Base-by-base conservation (phyloP, 306 rosid species). In the Ormosia semicastrata region DNA sequence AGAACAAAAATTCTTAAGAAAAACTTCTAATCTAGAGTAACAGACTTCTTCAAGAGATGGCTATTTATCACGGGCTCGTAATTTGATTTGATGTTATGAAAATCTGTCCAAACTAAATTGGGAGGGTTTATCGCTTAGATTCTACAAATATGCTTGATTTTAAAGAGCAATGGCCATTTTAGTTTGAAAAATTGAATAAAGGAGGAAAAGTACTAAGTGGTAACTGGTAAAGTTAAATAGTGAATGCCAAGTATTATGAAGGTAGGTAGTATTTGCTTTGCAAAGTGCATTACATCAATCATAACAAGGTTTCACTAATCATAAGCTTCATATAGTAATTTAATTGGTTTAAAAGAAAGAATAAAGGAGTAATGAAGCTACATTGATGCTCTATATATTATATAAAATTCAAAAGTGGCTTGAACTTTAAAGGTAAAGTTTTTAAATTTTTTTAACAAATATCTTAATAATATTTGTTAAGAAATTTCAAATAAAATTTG, bases 81-180 rank as follows among this genome's bases (percentile, higher is more conserved):
- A 8, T 53, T 66, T 29, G 40, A 66, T 18, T 34, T 36, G 30
- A 64, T 17, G 73, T 36, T 15, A 39, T 63, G 18, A 43, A 30
- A 29, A 60, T 46, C 14, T 3, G 41, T 41, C 18, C 15, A 62
- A 29, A 56, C 50, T 3, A 52, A 34, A 0, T 53, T 17, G 50
- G 37, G 33, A 10, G 17, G 46, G 1, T 58, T 39, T 73, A 84
- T 65, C 65, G 71, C 76, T 77, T 68, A 75, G 75, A 77, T 83
- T 83, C 83, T 77, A 64, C 79, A 84, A 67, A 63, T 37, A 40
- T 77, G 67, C 79, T 41, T 82, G 75, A 67, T 73, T 78, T 85
- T 60, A 78, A 79, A 52, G 36, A 83, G 68, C 63, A 66, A 68
- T 50, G 59, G 72, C 49, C 58, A 78, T 65, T 79, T 84, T 62